phyloP scores from a whole-genome alignment of 2,329 filamentous ascomycete species.

The Thermothelomyces thermophilus region DNA sequence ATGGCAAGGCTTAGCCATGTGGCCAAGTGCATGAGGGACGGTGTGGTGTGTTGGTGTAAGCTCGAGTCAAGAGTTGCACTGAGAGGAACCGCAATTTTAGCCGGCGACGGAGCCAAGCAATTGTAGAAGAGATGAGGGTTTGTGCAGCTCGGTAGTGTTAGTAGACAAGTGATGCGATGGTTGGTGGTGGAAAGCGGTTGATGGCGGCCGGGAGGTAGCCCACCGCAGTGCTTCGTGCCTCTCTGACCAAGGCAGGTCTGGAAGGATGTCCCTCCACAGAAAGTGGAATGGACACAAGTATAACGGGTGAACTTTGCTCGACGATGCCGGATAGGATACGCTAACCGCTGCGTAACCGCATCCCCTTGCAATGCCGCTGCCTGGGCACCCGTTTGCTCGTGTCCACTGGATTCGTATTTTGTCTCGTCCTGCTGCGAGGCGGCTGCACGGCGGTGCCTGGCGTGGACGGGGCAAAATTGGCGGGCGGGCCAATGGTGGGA shows the following conservation, averaged over 20 bases:
- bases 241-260: too few species aligned
- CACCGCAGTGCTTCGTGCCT: too few species aligned
- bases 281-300: not conserved
- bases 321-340: not conserved
- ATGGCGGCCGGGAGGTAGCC: not conserved
- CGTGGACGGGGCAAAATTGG: not conserved
- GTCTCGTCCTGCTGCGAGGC: not conserved
- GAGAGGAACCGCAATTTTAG: too few species aligned
- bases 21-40: not conserved
- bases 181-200: not conserved
- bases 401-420: not conserved
- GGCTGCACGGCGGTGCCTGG: conserved; percentile 3
- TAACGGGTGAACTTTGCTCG: not conserved
- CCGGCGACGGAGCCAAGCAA: too few species aligned
- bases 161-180: not conserved
- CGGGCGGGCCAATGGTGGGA: not conserved
- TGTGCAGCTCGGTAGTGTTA: too few species aligned
- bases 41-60: not conserved
- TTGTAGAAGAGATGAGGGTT: too few species aligned
- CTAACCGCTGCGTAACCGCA: not conserved
- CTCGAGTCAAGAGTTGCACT: too few species aligned
- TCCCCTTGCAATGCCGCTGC: not conserved
- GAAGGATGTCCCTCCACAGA: too few species aligned
- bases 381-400: not conserved
- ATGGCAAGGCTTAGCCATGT: too few species aligned